A percentile compares a stretch with the other conserved stretches of the same genome.
Evolutionary conservation across 192 early-diverging fungal genomes (phyloP).

Genomic region (Coemansia sp.): DNA sequence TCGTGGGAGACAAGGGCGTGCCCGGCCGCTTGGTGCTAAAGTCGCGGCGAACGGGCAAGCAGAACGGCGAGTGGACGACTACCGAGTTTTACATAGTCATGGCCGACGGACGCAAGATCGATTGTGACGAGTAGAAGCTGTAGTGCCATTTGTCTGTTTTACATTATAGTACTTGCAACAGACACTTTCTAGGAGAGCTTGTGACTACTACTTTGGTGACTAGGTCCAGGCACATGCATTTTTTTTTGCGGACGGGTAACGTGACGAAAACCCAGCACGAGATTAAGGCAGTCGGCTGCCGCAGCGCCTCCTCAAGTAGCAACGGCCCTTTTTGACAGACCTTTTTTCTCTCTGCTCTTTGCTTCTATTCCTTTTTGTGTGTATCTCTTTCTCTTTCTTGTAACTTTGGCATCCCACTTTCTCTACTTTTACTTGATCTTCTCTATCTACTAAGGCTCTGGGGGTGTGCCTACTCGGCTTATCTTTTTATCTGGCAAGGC

Average conservation of each 20-base stretch:
- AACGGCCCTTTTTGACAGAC: not conserved
- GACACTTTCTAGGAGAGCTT: not conserved
- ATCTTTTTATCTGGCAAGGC: not conserved
- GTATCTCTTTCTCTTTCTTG: not conserved
- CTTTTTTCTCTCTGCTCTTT: not conserved
- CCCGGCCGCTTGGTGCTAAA: constrained; percentile 40
- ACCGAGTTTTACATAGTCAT: constrained; percentile 39
- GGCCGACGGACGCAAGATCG: constrained; percentile 41
- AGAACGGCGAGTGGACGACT: constrained; percentile 54
- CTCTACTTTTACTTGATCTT: not conserved
- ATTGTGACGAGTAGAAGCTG: constrained; percentile 20
- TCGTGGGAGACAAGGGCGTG: constrained; percentile 41
- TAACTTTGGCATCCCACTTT: not conserved
- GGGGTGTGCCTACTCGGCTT: not conserved
- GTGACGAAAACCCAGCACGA: not conserved
- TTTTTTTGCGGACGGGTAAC: not conserved
- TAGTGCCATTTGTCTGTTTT: not conserved
- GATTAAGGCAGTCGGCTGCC: not conserved
- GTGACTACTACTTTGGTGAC: not conserved
- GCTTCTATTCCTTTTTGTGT: not conserved
- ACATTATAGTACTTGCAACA: not conserved
- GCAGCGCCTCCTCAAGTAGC: not conserved
- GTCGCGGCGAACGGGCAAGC: constrained; percentile 46
- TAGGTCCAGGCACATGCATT: not conserved
- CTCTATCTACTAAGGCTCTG: not conserved